phyloP scores from a whole-genome alignment of 371 early-diverging fungal genomes.

The Umbelopsis sp. region DNA sequence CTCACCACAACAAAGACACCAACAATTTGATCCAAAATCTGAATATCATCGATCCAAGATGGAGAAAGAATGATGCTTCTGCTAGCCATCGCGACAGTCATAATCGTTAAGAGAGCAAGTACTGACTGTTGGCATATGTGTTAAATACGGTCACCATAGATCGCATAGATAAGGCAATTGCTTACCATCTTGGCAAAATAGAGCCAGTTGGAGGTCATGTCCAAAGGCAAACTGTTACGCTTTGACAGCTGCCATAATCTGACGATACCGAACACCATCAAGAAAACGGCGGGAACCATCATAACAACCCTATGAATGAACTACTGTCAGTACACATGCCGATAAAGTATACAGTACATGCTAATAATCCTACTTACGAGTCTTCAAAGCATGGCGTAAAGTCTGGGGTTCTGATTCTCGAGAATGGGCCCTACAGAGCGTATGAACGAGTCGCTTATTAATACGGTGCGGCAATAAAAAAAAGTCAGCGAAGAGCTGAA shows the following conservation, averaged over 20 bases:
- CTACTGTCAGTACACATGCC: neutral
- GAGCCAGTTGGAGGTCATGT: slow-evolving; percentile 50
- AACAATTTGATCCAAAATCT: slow-evolving; percentile 31
- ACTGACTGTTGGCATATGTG: neutral
- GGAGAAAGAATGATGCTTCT: slow-evolving; percentile 16
- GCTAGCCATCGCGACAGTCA: slow-evolving; percentile 1
- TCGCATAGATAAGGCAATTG: neutral
- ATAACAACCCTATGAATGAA: slow-evolving; percentile 36
- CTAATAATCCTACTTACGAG: slow-evolving; percentile 40
- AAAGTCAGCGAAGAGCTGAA: neutral
- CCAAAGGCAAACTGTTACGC: slow-evolving; percentile 37
- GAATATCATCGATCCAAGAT: slow-evolving; percentile 44
- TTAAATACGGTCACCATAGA: neutral
- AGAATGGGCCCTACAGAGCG: slow-evolving; percentile 67
- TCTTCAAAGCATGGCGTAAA: slow-evolving; percentile 81
- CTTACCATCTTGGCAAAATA: slow-evolving; percentile 62
- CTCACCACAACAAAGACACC: slow-evolving; percentile 43
- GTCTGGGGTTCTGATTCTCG: slow-evolving; percentile 58
- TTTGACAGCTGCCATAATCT: slow-evolving; percentile 50
- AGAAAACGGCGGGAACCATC: slow-evolving; percentile 47
- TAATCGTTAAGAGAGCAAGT: neutral
- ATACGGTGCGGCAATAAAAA: neutral
- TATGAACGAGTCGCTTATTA: neutral
- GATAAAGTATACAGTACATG: neutral
- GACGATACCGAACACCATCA: slow-evolving; percentile 53